These are phyloP conservation scores for Ensete ventricosum DNA, from an alignment of 176 grass and related monocot genomes.

Conservation along the genomic window DNA sequence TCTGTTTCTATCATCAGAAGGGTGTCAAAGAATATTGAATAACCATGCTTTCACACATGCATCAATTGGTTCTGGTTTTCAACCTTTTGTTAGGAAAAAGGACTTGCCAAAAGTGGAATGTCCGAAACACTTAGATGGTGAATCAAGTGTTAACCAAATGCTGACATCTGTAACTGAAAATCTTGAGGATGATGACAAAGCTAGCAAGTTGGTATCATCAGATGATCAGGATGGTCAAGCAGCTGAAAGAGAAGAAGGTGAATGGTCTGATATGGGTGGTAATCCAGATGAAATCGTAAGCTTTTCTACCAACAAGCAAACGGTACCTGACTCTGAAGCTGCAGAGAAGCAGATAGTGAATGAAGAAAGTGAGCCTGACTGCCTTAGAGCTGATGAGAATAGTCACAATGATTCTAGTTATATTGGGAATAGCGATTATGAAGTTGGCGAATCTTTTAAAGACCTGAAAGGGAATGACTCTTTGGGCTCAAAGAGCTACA, in stretches of 20 bases:
- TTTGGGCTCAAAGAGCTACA: slow-evolving; percentile 25
- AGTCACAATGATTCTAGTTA: slow-evolving; percentile 30
- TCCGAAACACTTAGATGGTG: slow-evolving; percentile 1
- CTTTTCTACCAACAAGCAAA: slow-evolving; percentile 50
- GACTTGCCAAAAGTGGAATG: slow-evolving; percentile 30
- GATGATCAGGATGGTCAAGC: slow-evolving; percentile 32
- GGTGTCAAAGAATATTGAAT: slow-evolving; percentile 54
- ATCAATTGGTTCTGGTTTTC: slow-evolving; percentile 62
- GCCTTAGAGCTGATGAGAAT: slow-evolving; percentile 21
- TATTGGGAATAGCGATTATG: slow-evolving; percentile 34
- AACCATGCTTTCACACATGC: slow-evolving; percentile 92
- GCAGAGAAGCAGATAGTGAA: slow-evolving; percentile 34
- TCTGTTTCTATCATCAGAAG: slow-evolving; percentile 39
- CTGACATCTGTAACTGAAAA: slow-evolving; percentile 24
- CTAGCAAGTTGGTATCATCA: slow-evolving; percentile 13
- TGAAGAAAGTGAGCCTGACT: slow-evolving; percentile 33
- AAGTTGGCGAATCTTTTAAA: slow-evolving; percentile 43
- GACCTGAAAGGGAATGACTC: slow-evolving; percentile 26
- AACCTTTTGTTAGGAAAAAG: slow-evolving; percentile 78
- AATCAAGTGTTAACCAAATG: slow-evolving; percentile 25
- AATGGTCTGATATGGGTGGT: slow-evolving; percentile 90
- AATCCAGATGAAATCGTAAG: slow-evolving; percentile 43
- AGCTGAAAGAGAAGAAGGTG: slow-evolving; percentile 97
- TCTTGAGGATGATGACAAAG: slow-evolving; percentile 20
- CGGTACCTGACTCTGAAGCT: slow-evolving; percentile 27